These are phyloP conservation scores for Salix caprea DNA, from an alignment of 345 rosid genomes.

Conservation along the genomic window DNA sequence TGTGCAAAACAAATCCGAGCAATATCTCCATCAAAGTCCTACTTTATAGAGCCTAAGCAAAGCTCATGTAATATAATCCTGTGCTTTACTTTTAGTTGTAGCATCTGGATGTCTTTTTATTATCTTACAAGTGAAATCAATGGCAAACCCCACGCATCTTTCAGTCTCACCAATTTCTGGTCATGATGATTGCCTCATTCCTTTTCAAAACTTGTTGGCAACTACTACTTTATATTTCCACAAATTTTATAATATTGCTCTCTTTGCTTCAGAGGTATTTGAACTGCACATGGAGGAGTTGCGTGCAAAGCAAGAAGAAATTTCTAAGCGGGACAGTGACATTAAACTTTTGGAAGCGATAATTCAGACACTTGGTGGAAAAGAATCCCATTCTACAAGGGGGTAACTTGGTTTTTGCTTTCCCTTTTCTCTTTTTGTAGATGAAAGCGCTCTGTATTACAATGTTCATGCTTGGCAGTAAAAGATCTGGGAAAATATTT, in stretches of 20 bases:
- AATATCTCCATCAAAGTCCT: background rate
- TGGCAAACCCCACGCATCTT: background rate
- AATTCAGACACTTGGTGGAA: slow-evolving; percentile 86
- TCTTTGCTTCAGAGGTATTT: slow-evolving; percentile 70
- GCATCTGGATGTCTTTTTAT: background rate
- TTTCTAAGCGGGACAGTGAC: slow-evolving; percentile 70
- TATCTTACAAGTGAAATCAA: no score
- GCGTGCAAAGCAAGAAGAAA: slow-evolving; percentile 83
- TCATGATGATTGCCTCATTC: background rate
- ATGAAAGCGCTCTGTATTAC: background rate
- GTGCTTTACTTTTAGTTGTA: background rate
- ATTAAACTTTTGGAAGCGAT: slow-evolving; percentile 91
- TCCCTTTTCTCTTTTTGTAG: background rate
- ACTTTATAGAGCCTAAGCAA: background rate
- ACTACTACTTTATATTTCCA: background rate
- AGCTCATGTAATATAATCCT: background rate
- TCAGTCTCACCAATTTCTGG: background rate
- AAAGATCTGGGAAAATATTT: background rate
- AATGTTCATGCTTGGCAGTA: background rate
- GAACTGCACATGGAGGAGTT: slow-evolving; percentile 90
- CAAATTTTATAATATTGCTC: background rate
- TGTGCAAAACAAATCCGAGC: background rate
- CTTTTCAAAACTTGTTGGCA: background rate
- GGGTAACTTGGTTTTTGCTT: background rate
- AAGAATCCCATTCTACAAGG: slow-evolving; percentile 30